phyloP scores from a whole-genome alignment of 768 basidiomycete species.

The Gloeostereum incarnatum region DNA sequence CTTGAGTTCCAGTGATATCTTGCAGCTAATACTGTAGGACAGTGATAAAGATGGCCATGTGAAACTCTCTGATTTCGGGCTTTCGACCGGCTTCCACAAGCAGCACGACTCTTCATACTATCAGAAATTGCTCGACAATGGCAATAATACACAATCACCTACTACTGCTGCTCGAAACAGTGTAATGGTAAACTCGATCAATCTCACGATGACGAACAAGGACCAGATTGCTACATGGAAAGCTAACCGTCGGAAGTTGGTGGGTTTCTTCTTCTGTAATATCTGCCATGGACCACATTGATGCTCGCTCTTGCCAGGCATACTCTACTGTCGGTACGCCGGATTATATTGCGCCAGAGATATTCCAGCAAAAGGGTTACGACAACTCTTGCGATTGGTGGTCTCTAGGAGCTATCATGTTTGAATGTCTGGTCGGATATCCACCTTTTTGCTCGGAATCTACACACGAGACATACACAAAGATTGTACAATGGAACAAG shows the following conservation, averaged over 20 bases:
- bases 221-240: constrained; percentile 98
- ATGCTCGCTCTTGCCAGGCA: constrained; percentile 40
- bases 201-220: constrained; percentile 90
- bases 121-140: constrained; percentile 71
- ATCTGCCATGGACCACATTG: background rate
- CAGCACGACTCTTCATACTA: constrained; percentile 96
- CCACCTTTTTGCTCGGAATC: constrained; percentile 92
- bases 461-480: constrained; percentile 96
- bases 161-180: constrained; percentile 65
- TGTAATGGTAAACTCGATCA: constrained; percentile 96
- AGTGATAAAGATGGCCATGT: constrained; percentile 92
- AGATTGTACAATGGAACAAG: constrained; percentile 91
- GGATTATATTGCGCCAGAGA: constrained; percentile 93
- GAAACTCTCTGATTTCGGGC: constrained; percentile 96
- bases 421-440: constrained; percentile 95
- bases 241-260: constrained; percentile 92
- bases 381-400: constrained; percentile 99
- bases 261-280: constrained; percentile 22
- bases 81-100: constrained; percentile 99
- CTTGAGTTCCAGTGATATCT: constrained; percentile 28
- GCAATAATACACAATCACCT: constrained; percentile 31
- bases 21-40: constrained; percentile 4
- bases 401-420: constrained; percentile 98
- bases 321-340: constrained; percentile 98
- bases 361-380: constrained; percentile 95